Evolutionary conservation across 306 rosid species (phyloP).

Genomic region (Vigna mungo): DNA sequence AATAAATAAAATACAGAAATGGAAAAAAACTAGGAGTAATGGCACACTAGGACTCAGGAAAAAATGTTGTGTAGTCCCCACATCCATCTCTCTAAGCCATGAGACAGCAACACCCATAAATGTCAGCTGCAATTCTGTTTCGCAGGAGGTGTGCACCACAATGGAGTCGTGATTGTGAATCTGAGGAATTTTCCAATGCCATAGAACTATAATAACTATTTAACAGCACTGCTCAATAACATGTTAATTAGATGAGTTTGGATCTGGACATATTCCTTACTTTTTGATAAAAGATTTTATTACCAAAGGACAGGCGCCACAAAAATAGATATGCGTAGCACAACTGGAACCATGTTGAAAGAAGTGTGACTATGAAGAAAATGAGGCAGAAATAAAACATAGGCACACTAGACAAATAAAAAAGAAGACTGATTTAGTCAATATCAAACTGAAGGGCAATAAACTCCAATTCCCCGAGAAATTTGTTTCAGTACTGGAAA

Average conservation of each 20-base stretch:
- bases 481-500: neutral
- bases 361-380: neutral
- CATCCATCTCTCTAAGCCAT: neutral
- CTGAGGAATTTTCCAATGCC: neutral
- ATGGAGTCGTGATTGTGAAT: neutral
- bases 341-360: neutral
- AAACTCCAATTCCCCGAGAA: neutral
- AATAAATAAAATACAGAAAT: neutral
- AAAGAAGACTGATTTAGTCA: neutral
- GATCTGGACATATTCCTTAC: neutral
- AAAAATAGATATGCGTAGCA: neutral
- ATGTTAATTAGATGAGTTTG: neutral
- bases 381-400: neutral
- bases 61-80: neutral
- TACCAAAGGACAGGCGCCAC: neutral
- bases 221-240: neutral
- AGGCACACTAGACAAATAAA: neutral
- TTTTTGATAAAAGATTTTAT: neutral
- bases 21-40: neutral
- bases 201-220: neutral
- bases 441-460: neutral
- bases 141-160: neutral
- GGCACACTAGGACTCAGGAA: neutral
- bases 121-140: neutral
- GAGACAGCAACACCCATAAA: neutral